These are phyloP conservation scores for Chaetomiaceae sp. DNA, from an alignment of 2,329 filamentous ascomycete species.

Conservation along the genomic window DNA sequence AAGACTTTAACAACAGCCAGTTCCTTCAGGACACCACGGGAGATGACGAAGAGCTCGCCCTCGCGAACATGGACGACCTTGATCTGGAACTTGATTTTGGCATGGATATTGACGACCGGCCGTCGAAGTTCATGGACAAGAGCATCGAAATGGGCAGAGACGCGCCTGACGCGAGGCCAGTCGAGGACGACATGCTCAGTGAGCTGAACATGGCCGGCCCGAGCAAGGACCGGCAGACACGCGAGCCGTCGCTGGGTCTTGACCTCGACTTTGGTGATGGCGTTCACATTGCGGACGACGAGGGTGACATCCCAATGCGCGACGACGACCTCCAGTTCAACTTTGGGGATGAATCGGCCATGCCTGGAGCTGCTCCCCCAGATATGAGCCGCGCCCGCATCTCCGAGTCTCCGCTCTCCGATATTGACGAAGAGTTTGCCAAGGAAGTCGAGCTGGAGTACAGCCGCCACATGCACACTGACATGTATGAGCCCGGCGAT, in stretches of 20 bases:
- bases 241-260: conserved; percentile 46
- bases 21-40: conserved; percentile 66
- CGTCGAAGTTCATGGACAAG: conserved; percentile 40
- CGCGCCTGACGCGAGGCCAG: conserved; percentile 61
- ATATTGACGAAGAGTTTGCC: conserved; percentile 61
- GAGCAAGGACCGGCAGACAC: conserved; percentile 53
- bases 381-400: conserved; percentile 55
- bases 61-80: conserved; percentile 60
- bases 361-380: conserved; percentile 40
- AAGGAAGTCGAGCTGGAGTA: conserved; percentile 57
- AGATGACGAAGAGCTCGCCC: conserved; percentile 53
- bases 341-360: conserved; percentile 54
- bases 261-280: conserved; percentile 49
- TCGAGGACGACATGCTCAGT: conserved; percentile 66
- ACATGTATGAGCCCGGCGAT: conserved; percentile 59
- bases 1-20: conserved; percentile 71
- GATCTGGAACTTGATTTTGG: conserved; percentile 72
- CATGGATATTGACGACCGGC: conserved; percentile 66
- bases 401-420: conserved; percentile 66
- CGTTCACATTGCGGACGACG: conserved; percentile 58
- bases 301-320: conserved; percentile 59
- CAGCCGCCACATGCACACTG: conserved; percentile 46
- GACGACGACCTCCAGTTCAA: conserved; percentile 63
- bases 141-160: conserved; percentile 91
- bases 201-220: conserved; percentile 56